A percentile compares a stretch with the other conserved stretches of the same genome.
phyloP scores from a whole-genome alignment of 805 yeast genomes.

The Aciculoconidium aculeatum region DNA sequence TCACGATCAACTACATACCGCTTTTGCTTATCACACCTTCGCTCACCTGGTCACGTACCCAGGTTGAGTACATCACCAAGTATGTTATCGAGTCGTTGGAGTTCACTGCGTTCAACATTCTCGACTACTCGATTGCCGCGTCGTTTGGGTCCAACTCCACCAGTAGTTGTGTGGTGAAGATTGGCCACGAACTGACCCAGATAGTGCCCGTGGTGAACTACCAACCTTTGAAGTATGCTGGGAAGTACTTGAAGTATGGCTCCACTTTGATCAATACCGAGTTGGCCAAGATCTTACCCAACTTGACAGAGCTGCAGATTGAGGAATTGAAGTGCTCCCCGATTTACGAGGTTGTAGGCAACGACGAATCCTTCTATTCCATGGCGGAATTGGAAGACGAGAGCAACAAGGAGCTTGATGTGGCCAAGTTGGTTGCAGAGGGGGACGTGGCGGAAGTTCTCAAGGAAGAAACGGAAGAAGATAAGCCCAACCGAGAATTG shows the following conservation, averaged over 20 bases:
- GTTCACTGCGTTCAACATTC: slow-evolving; percentile 63
- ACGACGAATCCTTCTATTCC: slow-evolving; percentile 63
- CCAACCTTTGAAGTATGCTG: slow-evolving; percentile 53
- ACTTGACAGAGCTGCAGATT: slow-evolving; percentile 50
- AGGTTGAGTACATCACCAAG: slow-evolving; percentile 65
- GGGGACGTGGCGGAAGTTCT: slow-evolving; percentile 38
- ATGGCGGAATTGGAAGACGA: slow-evolving; percentile 42
- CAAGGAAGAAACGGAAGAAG: slow-evolving; percentile 25
- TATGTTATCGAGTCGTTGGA: slow-evolving; percentile 70
- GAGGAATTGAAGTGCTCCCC: slow-evolving; percentile 69
- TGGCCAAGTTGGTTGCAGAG: slow-evolving; percentile 82
- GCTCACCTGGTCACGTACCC: slow-evolving; percentile 58
- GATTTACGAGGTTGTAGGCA: slow-evolving; percentile 74
- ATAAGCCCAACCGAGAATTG: slow-evolving; percentile 57
- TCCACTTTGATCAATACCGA: slow-evolving; percentile 56
- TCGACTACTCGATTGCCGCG: slow-evolving; percentile 64
- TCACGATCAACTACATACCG: slow-evolving; percentile 64
- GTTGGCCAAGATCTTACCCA: slow-evolving; percentile 51
- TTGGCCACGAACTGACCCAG: slow-evolving; percentile 73
- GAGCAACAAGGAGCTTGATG: slow-evolving; percentile 76
- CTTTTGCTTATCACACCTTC: slow-evolving; percentile 60
- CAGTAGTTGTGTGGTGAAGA: slow-evolving; percentile 70
- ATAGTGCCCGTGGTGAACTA: slow-evolving; percentile 76
- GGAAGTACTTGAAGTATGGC: slow-evolving; percentile 48
- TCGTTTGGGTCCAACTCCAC: slow-evolving; percentile 58